Conservation (phyloP, 768 basidiomycete species). For the Termitomyces sp. region DNA sequence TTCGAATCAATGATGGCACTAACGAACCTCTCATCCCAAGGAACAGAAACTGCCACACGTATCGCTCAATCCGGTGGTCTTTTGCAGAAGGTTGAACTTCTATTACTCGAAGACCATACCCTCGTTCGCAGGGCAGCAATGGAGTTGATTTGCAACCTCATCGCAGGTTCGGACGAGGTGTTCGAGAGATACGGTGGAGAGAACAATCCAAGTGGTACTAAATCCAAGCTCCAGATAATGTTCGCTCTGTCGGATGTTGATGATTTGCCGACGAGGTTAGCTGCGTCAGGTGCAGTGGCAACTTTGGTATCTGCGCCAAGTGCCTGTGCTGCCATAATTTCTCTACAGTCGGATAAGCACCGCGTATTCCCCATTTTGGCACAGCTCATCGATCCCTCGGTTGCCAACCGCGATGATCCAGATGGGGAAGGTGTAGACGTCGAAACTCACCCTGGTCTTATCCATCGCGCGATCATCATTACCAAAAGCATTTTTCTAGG, state of each 20-base stretch:
- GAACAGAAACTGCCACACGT: conserved; percentile 56
- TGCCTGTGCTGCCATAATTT: conserved; percentile 57
- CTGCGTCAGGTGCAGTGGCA: conserved; percentile 90
- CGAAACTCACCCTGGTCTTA: conserved; percentile 51
- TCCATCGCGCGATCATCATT: conserved; percentile 78
- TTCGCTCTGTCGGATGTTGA: conserved; percentile 84
- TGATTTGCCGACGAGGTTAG: conserved; percentile 78
- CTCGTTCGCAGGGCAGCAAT: conserved; percentile 84
- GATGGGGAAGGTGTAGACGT: conserved; percentile 19
- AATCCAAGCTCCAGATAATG: conserved; percentile 74
- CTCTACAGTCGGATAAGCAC: conserved; percentile 60
- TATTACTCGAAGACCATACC: conserved; percentile 77
- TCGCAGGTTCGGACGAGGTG: conserved; percentile 68
- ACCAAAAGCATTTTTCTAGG: conserved; percentile 55
- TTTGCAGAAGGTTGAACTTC: conserved; percentile 60
- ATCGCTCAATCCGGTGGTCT: conserved; percentile 60
- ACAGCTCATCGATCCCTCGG: conserved; percentile 59
- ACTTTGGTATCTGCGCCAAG: conserved; percentile 60
- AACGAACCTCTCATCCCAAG: conserved; percentile 87
- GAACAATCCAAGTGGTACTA: conserved; percentile 26
- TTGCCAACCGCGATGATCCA: conserved; percentile 25
- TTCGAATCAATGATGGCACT: conserved; percentile 97
- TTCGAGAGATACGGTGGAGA: conserved; percentile 68
- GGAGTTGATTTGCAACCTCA: conserved; percentile 90
- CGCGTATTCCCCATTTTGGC: conserved; percentile 63